Evolutionary conservation across 2,329 filamentous ascomycete genomes (phyloP), one percentile per base, ranked within the genome.

Genomic region (Colletotrichum cordylinicola): DNA sequence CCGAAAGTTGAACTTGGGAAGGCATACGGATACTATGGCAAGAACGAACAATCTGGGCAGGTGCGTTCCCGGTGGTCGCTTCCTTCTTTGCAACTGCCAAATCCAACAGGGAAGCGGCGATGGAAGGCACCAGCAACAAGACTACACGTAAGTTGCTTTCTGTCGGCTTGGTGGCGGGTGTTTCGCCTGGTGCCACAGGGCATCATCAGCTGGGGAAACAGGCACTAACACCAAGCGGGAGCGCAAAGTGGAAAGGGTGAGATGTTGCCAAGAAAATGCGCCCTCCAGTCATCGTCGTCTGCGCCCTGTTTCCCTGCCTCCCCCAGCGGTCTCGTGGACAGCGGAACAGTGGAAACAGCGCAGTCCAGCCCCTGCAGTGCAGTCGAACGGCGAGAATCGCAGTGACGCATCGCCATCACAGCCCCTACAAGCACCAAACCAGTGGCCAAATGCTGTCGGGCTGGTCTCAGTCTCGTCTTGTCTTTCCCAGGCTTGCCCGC

Each of bases 331-430:
- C 72, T 67, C 61, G 72, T 75, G 72, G 60, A 15, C 24, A 18
- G 21, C 43, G 69, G 21, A 35, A 37, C 56, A 48, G 62, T 67
- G 48, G 73, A 65, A 55, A 64, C 55, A 70, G 70, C 37, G 56
- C 56, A 72, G 62, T 67, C 31, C 43, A 56, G 69, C 56, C 43
- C 21, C 55, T 61, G 48, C 24, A 21, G 16, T 5, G 37, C 69
- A n/a, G 33, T 43, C 8, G 10, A 29, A 21, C 29, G 24, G 16
- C 16, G 33, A 18, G 27, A 48, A 9, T 58, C 21, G 18, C 55
- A 31, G 65, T 69, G 58, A 73, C 74, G 64, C 58, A 73, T 74
- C 33, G 39, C 58, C n/a, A 37, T 35, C 64, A 74, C 70, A 73
- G 74, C 70, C 70, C 58, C 67, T 74, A 31, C 12, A 24, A 65